Conservation (phyloP, 1,284 basidiomycete genomes). For the Mycena citricolor region DNA sequence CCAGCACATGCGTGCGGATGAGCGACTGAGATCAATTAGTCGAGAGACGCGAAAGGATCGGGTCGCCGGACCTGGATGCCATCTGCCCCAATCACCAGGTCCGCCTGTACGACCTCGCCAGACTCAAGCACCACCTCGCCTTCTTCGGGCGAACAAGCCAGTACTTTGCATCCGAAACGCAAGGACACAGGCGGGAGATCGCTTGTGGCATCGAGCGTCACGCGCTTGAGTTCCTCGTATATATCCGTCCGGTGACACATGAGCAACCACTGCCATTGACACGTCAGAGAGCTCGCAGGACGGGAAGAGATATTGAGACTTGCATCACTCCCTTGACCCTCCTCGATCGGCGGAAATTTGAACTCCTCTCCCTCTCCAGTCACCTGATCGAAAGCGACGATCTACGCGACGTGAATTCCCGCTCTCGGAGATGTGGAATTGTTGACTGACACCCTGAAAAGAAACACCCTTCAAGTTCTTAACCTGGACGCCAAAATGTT, state of each 20-base stretch:
- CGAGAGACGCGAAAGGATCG: neutral
- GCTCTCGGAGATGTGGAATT: neutral
- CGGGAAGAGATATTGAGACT: too few relatives aligned
- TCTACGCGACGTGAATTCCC: conserved; percentile 1
- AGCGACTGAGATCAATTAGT: conserved; percentile 3
- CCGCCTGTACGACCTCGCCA: conserved; percentile 8
- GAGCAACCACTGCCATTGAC: neutral
- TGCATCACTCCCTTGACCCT: too few relatives aligned
- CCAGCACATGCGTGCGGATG: conserved; percentile 11
- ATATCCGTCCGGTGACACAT: conserved; percentile 15
- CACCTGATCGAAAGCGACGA: conserved; percentile 1
- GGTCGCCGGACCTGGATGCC: conserved; percentile 10
- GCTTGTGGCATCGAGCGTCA: conserved; percentile 13
- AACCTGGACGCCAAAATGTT: conserved; percentile 2
- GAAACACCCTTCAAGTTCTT: conserved; percentile 10
- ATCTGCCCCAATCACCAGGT: conserved; percentile 18
- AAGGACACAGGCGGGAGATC: conserved; percentile 5
- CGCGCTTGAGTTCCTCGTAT: conserved; percentile 12
- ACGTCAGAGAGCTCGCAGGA: too few relatives aligned
- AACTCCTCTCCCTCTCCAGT: conserved; percentile 10
- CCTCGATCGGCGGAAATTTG: too few relatives aligned
- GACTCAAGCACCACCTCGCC: conserved; percentile 8
- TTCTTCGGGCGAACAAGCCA: conserved; percentile 9
- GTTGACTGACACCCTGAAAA: neutral
- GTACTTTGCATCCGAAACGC: conserved; percentile 8